Conservation (phyloP, 2,329 filamentous ascomycete genomes). For the Neonectria neomacrospora region DNA sequence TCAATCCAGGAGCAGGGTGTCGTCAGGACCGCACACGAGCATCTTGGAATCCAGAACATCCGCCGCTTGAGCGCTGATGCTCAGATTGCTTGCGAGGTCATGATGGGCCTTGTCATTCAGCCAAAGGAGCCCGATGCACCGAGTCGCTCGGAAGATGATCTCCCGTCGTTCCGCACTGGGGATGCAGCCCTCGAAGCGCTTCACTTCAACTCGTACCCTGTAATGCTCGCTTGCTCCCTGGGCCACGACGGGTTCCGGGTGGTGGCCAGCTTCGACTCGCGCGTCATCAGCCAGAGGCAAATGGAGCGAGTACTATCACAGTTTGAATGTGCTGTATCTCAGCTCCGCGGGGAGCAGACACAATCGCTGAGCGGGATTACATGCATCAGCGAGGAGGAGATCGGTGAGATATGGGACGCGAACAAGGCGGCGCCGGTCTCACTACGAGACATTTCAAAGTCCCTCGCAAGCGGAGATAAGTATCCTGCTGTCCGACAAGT, state of each 20-base stretch:
- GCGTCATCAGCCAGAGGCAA: slow-evolving; percentile 60
- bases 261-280: slow-evolving; percentile 71
- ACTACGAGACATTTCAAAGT: slow-evolving; percentile 25
- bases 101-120: slow-evolving; percentile 62
- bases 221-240: slow-evolving; percentile 72
- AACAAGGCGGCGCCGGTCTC: slow-evolving; percentile 39
- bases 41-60: slow-evolving; percentile 51
- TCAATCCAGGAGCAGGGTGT: slow-evolving; percentile 44
- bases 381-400: slow-evolving; percentile 51
- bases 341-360: slow-evolving; percentile 55
- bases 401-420: slow-evolving; percentile 48
- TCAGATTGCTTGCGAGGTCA: slow-evolving; percentile 66
- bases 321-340: slow-evolving; percentile 60
- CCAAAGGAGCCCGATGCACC: slow-evolving; percentile 50
- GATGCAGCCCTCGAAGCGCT: slow-evolving; percentile 69
- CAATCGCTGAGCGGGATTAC: slow-evolving; percentile 50
- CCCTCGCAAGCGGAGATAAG: slow-evolving; percentile 35
- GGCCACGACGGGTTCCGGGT: slow-evolving; percentile 64
- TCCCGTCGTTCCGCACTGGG: slow-evolving; percentile 59
- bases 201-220: slow-evolving; percentile 66
- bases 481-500: slow-evolving; percentile 36
- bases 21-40: slow-evolving; percentile 44
- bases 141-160: slow-evolving; percentile 34
- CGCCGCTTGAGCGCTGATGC: slow-evolving; percentile 57
- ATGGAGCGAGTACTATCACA: slow-evolving; percentile 65